Evolutionary conservation across 768 basidiomycete genomes (phyloP), one percentile per base, ranked within the genome.

Genomic region (Kwoniella sp.): DNA sequence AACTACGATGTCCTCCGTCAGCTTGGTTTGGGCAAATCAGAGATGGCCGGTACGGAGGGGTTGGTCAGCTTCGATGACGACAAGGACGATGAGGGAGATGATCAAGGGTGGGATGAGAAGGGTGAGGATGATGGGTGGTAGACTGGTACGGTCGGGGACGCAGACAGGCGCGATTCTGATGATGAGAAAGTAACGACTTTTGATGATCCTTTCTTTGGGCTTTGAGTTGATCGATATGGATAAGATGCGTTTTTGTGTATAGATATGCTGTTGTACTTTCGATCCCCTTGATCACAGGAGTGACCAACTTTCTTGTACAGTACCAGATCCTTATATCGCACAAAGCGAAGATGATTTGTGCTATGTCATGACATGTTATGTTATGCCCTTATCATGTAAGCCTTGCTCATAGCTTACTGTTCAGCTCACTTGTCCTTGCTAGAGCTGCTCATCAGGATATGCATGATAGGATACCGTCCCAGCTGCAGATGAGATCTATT

Each of bases 1-100:
- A 72, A 77, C 51, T 74, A 68, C 44, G 70, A 60, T 50, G 68
- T 65, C 2, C 60, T 77, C 1, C 37, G 60, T 13, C 40, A 40
- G 19, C 53, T 76, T 1, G 65, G 64, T 17, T 36, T 62, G 17
- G 63, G 53, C 13, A 48, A 52, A 21, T 26, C 49, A 17, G 52
- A 44, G n/a, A 19, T 58, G 26, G 33, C 48, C 17, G 57, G 48
- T 36, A 47, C 54, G 22, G 33, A 46, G 6, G 73, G 63, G 2
- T 29, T 72, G 51, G n/a, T 65, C 50, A 36, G 36, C 10, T 60
- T 69, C 56, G 59, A 68, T 44, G 62, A 58, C 7, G 67, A 70
- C 15, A 64, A 73, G 33, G 71, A 76, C 15, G 69, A 58, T 25
- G 52, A 58, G 21, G 37, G 24, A n/a, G n/a, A n/a, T 27, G 63